These are phyloP conservation scores for Puccinia hordei DNA, from an alignment of 1,284 basidiomycete genomes.

Conservation along the genomic window DNA sequence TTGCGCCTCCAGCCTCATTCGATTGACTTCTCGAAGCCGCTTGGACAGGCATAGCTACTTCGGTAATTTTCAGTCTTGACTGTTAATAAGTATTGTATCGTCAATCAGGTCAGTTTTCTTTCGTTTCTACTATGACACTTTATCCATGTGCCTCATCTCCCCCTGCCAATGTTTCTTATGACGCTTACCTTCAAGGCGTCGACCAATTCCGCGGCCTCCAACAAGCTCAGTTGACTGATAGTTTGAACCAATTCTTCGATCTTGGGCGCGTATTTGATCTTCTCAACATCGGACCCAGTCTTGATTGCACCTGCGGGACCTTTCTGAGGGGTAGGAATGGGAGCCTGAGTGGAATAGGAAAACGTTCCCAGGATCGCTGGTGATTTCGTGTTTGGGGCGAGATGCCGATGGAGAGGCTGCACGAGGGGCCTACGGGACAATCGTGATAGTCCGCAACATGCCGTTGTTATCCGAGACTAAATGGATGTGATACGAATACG, in stretches of 20 bases:
- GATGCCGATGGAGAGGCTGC: constrained; percentile 3
- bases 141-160: background rate
- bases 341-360: constrained; percentile 47
- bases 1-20: constrained; percentile 64
- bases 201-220: constrained; percentile 97
- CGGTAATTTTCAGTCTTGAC: constrained; percentile 94
- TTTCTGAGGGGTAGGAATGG: constrained; percentile 22
- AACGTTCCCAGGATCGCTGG: background rate
- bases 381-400: background rate
- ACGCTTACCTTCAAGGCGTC: constrained; percentile 77
- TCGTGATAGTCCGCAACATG: constrained; percentile 26
- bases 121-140: background rate
- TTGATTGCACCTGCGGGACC: background rate
- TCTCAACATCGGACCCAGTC: background rate
- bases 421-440: background rate
- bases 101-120: background rate
- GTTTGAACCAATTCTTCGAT: constrained; percentile 86
- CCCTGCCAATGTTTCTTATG: background rate
- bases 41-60: constrained; percentile 80
- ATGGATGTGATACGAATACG: background rate
- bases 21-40: constrained; percentile 64
- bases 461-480: constrained; percentile 31
- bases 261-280: constrained; percentile 62
- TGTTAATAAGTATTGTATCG: constrained; percentile 58
- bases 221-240: constrained; percentile 83